These are phyloP conservation scores for Paecilomyces niveus DNA, from an alignment of 2,329 filamentous ascomycete genomes.

Conservation along the genomic window DNA sequence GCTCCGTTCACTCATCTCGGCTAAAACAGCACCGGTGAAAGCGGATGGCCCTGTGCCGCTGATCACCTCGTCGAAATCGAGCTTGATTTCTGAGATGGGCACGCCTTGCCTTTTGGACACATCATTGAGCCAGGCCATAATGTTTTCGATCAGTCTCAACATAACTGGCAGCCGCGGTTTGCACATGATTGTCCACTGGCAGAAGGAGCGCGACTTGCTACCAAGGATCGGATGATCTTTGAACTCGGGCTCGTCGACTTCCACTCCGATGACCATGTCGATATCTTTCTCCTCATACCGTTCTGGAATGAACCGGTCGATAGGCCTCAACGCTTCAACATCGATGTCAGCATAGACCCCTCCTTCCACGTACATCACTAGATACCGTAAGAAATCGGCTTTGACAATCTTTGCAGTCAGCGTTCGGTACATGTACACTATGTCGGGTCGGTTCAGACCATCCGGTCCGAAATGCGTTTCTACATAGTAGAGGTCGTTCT, in stretches of 20 bases:
- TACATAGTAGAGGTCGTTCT: constrained; percentile 60
- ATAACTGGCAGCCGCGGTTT: constrained; percentile 62
- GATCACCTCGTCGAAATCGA: constrained; percentile 67
- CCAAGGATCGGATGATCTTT: constrained; percentile 58
- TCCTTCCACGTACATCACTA: constrained; percentile 61
- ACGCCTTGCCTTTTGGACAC: constrained; percentile 54
- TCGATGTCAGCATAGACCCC: constrained; percentile 56
- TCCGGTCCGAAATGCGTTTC: constrained; percentile 59
- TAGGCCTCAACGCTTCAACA: constrained; percentile 48
- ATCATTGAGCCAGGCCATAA: constrained; percentile 58
- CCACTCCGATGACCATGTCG: constrained; percentile 63
- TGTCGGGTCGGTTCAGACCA: constrained; percentile 61
- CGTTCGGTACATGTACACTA: constrained; percentile 54
- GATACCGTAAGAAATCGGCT: constrained; percentile 59
- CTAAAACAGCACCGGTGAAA: constrained; percentile 59
- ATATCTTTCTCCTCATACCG: constrained; percentile 57
- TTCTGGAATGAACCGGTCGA: constrained; percentile 49
- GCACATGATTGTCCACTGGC: constrained; percentile 68
- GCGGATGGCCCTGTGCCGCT: constrained; percentile 65
- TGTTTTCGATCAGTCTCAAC: constrained; percentile 61
- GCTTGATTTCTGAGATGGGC: constrained; percentile 52
- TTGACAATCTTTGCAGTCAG: constrained; percentile 57
- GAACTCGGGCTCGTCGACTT: constrained; percentile 64
- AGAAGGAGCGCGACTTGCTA: constrained; percentile 62
- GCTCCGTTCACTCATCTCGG: constrained; percentile 51